phyloP scores from a whole-genome alignment of 2,329 filamentous ascomycete genomes.

The Epichloe sibirici region DNA sequence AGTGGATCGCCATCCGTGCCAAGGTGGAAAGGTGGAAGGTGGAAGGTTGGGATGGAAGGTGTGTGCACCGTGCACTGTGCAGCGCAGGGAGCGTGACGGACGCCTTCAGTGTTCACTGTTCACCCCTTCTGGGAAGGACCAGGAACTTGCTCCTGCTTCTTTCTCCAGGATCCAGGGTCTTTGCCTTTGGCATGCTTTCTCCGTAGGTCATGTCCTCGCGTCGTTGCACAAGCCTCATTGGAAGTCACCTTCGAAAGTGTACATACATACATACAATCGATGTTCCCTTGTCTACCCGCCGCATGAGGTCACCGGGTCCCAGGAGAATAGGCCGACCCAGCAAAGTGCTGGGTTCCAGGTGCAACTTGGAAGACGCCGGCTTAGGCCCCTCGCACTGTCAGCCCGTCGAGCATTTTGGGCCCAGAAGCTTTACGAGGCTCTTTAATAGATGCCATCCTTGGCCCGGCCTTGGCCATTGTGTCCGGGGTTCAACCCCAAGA shows the following conservation, averaged over 20 bases:
- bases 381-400: background rate
- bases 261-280: too few relatives aligned
- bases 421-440: background rate
- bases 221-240: background rate
- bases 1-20: background rate
- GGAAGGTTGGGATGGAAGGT: too few relatives aligned
- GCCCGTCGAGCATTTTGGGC: background rate
- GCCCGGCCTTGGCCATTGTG: background rate
- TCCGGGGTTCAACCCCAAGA: background rate
- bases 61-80: too few relatives aligned
- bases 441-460: background rate
- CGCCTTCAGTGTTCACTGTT: background rate
- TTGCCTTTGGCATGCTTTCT: background rate
- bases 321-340: conserved; percentile 9
- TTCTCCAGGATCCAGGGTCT: background rate
- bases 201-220: background rate
- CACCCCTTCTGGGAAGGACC: background rate
- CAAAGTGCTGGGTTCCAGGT: background rate
- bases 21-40: background rate
- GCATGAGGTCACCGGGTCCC: conserved; percentile 5
- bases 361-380: conserved; percentile 1
- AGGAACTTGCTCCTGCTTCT: background rate
- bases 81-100: background rate
- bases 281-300: background rate
- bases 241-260: too few relatives aligned